These are phyloP conservation scores for Backusella liffmaniae DNA, from an alignment of 192 early-diverging fungal genomes.

Conservation along the genomic window DNA sequence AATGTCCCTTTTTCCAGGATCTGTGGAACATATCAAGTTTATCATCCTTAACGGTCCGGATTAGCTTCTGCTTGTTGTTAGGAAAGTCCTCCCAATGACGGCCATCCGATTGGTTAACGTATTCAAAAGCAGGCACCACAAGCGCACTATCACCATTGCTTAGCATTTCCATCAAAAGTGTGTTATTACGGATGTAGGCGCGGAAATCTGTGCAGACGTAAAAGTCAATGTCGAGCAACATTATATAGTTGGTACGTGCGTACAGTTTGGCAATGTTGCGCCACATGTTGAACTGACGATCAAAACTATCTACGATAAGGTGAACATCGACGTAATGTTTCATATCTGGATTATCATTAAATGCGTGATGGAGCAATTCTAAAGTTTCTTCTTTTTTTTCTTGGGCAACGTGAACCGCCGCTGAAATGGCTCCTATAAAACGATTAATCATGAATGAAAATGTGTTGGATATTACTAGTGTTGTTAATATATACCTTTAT, in stretches of 20 bases:
- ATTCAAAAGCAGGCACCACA: slow-evolving; percentile 59
- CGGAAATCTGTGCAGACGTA: slow-evolving; percentile 53
- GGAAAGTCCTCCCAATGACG: slow-evolving; percentile 46
- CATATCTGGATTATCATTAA: slow-evolving; percentile 42
- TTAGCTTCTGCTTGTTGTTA: slow-evolving; percentile 34
- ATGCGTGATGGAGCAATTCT: slow-evolving; percentile 39
- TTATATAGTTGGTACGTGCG: slow-evolving; percentile 52
- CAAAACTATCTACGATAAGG: slow-evolving; percentile 52
- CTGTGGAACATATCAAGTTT: slow-evolving; percentile 56
- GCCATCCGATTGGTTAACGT: slow-evolving; percentile 45
- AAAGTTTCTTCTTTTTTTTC: slow-evolving; percentile 43
- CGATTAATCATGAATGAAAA: neutral
- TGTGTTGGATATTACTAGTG: neutral
- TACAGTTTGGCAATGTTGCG: slow-evolving; percentile 59
- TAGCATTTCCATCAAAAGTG: slow-evolving; percentile 38
- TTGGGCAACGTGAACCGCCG: slow-evolving; percentile 50
- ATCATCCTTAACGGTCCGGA: slow-evolving; percentile 37
- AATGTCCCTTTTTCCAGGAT: slow-evolving; percentile 47
- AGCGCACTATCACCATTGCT: slow-evolving; percentile 44
- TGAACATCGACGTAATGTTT: slow-evolving; percentile 53
- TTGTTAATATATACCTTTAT: slow-evolving; percentile 37
- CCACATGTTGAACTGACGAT: slow-evolving; percentile 65
- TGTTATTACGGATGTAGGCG: slow-evolving; percentile 31
- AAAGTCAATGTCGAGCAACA: slow-evolving; percentile 60
- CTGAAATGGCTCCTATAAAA: slow-evolving; percentile 55